Conservation (phyloP, 768 basidiomycete species). For the Mycena polygramma region DNA sequence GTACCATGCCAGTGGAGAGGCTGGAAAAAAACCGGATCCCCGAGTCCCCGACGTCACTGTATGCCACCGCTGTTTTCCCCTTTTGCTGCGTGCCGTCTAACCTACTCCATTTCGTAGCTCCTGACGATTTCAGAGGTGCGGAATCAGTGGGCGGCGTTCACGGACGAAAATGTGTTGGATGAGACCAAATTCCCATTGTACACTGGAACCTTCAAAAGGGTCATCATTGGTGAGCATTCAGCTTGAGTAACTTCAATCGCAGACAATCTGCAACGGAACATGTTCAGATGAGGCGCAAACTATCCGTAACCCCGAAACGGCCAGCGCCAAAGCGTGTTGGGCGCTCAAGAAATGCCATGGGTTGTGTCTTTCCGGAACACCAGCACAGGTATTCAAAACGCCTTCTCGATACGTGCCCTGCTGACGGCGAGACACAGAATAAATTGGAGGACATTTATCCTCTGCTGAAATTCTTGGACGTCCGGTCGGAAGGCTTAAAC, state of each 20-base stretch:
- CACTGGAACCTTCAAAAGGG: conserved; percentile 2
- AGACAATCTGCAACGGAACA: not conserved
- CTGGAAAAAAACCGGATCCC: conserved; percentile 8
- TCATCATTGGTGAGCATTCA: conserved; percentile 16
- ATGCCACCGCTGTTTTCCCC: not conserved
- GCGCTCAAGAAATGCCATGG: conserved; percentile 18
- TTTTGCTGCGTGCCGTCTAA: not conserved
- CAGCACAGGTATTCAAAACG: conserved; percentile 10
- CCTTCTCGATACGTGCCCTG: not conserved
- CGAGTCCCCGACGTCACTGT: conserved; percentile 7
- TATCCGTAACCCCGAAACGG: conserved; percentile 20
- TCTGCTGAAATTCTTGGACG: conserved; percentile 12
- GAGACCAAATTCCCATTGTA: not conserved
- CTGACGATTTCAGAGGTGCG: conserved; percentile 11
- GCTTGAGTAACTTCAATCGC: not conserved
- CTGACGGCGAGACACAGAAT: conserved; percentile 1
- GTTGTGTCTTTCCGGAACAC: conserved; percentile 22
- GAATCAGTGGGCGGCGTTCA: conserved; percentile 9
- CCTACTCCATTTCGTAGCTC: not conserved
- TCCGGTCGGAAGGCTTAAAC: conserved; percentile 15
- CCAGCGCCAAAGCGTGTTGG: conserved; percentile 24
- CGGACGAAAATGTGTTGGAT: not conserved
- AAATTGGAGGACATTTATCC: conserved; percentile 6
- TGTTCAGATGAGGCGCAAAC: conserved; percentile 18
- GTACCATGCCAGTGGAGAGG: conserved; percentile 10